Evolutionary conservation across 805 yeast genomes (phyloP).

Genomic region (Monosporozyma servazzii): DNA sequence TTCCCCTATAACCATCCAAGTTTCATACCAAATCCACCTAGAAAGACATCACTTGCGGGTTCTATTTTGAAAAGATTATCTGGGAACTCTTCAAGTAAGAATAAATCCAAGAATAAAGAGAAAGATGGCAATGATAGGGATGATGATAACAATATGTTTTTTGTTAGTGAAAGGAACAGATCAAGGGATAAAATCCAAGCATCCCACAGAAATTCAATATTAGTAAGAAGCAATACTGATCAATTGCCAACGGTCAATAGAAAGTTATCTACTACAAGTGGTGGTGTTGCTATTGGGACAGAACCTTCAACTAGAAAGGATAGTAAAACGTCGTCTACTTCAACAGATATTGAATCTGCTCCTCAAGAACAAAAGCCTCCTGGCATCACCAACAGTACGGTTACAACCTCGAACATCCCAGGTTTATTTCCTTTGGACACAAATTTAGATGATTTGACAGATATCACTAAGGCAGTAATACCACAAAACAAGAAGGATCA

Average conservation of each 20-base stretch:
- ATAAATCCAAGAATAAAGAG: slow-evolving; percentile 1
- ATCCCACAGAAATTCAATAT: background rate
- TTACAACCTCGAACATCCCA: background rate
- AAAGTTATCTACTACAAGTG: background rate
- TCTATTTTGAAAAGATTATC: slow-evolving; percentile 19
- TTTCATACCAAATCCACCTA: slow-evolving; percentile 7
- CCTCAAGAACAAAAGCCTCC: background rate
- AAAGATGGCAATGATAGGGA: background rate
- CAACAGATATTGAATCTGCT: background rate
- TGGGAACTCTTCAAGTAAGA: background rate
- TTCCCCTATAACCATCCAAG: background rate
- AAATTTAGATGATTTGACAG: slow-evolving; percentile 22
- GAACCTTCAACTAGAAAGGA: background rate
- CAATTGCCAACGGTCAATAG: background rate
- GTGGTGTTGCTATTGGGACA: background rate
- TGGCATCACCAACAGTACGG: background rate
- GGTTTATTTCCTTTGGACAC: slow-evolving; percentile 22
- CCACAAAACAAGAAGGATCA: background rate
- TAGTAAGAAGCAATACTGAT: background rate
- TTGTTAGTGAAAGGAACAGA: background rate
- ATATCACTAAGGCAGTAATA: slow-evolving; percentile 14
- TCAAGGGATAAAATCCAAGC: background rate
- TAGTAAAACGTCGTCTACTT: background rate
- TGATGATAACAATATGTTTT: background rate
- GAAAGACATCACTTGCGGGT: slow-evolving; percentile 23